These are phyloP conservation scores for Rhodotorula sp. DNA, from an alignment of 1,284 basidiomycete species.

Conservation along the genomic window DNA sequence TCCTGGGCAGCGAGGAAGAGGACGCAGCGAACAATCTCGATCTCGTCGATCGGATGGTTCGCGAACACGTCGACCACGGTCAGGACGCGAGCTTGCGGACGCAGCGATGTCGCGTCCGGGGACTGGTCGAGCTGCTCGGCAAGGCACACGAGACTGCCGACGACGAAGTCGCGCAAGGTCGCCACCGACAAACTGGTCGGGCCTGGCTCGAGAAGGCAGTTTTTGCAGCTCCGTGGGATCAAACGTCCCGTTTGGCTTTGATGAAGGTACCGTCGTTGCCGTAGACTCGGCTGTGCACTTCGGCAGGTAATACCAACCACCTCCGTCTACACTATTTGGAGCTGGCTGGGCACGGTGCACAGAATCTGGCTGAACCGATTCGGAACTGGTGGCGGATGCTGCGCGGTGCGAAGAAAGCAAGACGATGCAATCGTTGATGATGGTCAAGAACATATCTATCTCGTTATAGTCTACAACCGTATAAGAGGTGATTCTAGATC, in stretches of 20 bases:
- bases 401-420: too few relatives aligned
- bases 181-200: neutral
- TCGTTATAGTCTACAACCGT: too few relatives aligned
- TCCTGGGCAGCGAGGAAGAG: neutral
- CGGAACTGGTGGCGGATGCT: too few relatives aligned
- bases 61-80: neutral
- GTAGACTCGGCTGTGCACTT: too few relatives aligned
- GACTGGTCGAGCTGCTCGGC: neutral
- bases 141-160: neutral
- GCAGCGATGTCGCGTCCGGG: neutral
- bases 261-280: too few relatives aligned
- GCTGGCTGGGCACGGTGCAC: too few relatives aligned
- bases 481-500: neutral
- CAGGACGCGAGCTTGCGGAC: conserved; percentile 11
- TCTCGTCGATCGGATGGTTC: conserved; percentile 20
- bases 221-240: conserved; percentile 25
- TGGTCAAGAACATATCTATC: too few relatives aligned
- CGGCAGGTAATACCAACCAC: too few relatives aligned
- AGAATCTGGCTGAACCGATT: too few relatives aligned
- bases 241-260: neutral
- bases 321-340: too few relatives aligned
- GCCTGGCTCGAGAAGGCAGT: conserved; percentile 20
- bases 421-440: too few relatives aligned
- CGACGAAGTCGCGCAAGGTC: neutral
- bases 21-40: conserved; percentile 15